These are phyloP conservation scores for Canavalia ensiformis DNA, from an alignment of 306 rosid species.

Conservation along the genomic window DNA sequence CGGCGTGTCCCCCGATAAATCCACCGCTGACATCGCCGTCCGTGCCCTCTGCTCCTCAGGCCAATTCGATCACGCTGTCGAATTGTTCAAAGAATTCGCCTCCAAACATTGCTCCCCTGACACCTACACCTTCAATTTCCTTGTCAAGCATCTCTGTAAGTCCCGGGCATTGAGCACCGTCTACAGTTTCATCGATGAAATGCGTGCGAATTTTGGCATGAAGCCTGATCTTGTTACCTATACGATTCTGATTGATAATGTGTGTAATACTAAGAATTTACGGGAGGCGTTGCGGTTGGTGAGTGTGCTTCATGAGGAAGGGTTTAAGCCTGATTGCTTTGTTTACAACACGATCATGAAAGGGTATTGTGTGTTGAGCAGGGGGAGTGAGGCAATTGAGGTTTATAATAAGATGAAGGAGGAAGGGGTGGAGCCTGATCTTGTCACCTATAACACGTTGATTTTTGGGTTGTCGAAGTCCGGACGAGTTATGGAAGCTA, in stretches of 20 bases:
- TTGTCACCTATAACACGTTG: constrained; percentile 82
- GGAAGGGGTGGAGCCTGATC: constrained; percentile 86
- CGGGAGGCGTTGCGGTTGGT: constrained; percentile 76
- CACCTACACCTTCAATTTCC: constrained; percentile 69
- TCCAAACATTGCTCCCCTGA: constrained; percentile 68
- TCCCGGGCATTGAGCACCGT: constrained; percentile 58
- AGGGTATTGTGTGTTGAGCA: constrained; percentile 79
- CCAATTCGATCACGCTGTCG: constrained; percentile 66
- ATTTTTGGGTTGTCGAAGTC: constrained; percentile 80
- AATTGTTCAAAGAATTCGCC: constrained; percentile 64
- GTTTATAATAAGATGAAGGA: constrained; percentile 85
- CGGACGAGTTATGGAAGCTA: constrained; percentile 73
- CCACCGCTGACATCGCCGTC: constrained; percentile 69
- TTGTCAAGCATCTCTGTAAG: constrained; percentile 76
- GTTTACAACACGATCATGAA: constrained; percentile 87
- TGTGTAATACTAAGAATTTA: constrained; percentile 74
- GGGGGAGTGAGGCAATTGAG: constrained; percentile 76
- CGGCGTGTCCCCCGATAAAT: constrained; percentile 69
- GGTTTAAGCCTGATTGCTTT: constrained; percentile 85
- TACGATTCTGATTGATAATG: constrained; percentile 86
- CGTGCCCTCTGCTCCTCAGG: constrained; percentile 70
- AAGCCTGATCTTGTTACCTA: constrained; percentile 89
- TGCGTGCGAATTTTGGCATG: constrained; percentile 53
- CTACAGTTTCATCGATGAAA: constrained; percentile 66
- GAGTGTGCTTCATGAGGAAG: constrained; percentile 69